These are phyloP conservation scores for Neoboletus subvelutipes DNA, from an alignment of 768 basidiomycete genomes.

Conservation along the genomic window DNA sequence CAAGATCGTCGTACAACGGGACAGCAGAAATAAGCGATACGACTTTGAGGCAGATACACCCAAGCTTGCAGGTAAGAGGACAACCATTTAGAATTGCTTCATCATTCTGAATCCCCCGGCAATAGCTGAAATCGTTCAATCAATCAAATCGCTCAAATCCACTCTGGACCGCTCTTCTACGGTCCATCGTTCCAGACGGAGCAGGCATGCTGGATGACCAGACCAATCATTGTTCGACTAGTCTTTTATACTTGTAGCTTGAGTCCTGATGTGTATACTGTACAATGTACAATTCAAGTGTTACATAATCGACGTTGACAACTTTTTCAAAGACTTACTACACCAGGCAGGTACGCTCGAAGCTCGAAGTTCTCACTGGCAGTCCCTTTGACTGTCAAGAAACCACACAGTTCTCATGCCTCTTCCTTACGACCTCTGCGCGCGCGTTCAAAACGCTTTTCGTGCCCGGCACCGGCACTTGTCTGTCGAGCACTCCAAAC, in stretches of 20 bases:
- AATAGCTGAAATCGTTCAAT: conserved; percentile 75
- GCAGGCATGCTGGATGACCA: conserved; percentile 51
- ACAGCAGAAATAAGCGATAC: conserved; percentile 81
- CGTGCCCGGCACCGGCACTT: conserved; percentile 79
- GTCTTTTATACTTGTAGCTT: not conserved
- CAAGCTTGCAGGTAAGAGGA: conserved; percentile 65
- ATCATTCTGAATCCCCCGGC: conserved; percentile 4
- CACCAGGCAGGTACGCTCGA: not conserved
- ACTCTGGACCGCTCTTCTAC: conserved; percentile 66
- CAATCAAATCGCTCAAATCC: conserved; percentile 62
- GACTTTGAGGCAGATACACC: conserved; percentile 95
- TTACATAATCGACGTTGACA: conserved; percentile 14
- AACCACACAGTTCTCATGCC: conserved; percentile 34
- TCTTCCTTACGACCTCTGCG: conserved; percentile 82
- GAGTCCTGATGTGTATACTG: not conserved
- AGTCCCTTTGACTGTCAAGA: not conserved
- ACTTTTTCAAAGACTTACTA: not conserved
- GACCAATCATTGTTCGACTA: too few relatives aligned
- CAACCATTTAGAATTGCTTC: not conserved
- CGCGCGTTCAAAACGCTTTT: conserved; percentile 91
- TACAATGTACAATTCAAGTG: not conserved
- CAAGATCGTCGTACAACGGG: conserved; percentile 83
- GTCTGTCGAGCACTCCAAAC: conserved; percentile 77
- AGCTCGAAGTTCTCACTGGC: not conserved
- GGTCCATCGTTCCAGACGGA: conserved; percentile 58